Conservation (phyloP, 2,329 filamentous ascomycete genomes). For the Emmonsiellopsis sp. region DNA sequence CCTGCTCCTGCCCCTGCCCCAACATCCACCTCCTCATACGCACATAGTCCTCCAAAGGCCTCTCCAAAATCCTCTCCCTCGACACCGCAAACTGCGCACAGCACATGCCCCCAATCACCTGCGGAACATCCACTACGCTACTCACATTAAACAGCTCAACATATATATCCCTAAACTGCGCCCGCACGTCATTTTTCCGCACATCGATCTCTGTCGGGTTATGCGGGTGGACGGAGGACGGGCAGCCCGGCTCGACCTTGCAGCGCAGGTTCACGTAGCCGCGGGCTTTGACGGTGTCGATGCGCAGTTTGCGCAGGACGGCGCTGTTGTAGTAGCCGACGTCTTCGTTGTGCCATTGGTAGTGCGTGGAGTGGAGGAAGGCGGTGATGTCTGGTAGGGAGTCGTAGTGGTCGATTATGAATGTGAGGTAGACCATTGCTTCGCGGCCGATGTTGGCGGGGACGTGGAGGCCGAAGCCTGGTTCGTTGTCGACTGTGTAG, state of each 20-base stretch:
- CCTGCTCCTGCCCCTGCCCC: slow-evolving; percentile 22
- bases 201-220: slow-evolving; percentile 15
- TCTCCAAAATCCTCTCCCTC: slow-evolving; percentile 39
- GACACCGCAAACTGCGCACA: slow-evolving; percentile 58
- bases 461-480: slow-evolving; percentile 16
- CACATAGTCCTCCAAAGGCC: slow-evolving; percentile 45
- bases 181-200: slow-evolving; percentile 14
- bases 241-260: slow-evolving; percentile 48
- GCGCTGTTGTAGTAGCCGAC: slow-evolving; percentile 42
- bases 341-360: slow-evolving; percentile 49
- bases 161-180: slow-evolving; percentile 15
- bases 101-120: slow-evolving; percentile 47
- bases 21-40: slow-evolving; percentile 51
- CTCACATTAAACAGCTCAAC: slow-evolving; percentile 23
- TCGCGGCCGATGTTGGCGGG: slow-evolving; percentile 38
- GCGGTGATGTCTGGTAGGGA: slow-evolving; percentile 42
- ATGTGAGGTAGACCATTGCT: slow-evolving; percentile 39
- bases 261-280: slow-evolving; percentile 56
- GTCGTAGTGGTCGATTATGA: slow-evolving; percentile 38
- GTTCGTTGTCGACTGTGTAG: slow-evolving; percentile 29
- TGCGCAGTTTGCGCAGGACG: slow-evolving; percentile 36
- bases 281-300: slow-evolving; percentile 42
- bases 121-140: slow-evolving; percentile 5
- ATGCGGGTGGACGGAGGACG: slow-evolving; percentile 19
- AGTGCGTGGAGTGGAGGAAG: slow-evolving; percentile 50